A percentile compares a stretch with the other conserved stretches of the same genome.
Conservation (phyloP, 106 monocot species). For the Acorus calamus region DNA sequence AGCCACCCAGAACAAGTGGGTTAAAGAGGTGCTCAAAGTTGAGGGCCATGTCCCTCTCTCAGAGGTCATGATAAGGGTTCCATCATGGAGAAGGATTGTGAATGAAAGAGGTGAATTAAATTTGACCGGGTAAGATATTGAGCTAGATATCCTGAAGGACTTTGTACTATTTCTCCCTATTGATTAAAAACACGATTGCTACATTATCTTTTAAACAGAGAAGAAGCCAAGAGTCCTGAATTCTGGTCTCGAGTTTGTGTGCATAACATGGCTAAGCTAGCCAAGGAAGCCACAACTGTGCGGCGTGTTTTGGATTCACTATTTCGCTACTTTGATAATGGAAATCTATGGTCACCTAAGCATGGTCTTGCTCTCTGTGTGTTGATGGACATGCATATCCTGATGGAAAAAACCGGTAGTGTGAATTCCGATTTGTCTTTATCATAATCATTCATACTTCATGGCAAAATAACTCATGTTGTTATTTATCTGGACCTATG, state of each 20-base stretch:
- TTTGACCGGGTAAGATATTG: constrained; percentile 38
- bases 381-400: constrained; percentile 51
- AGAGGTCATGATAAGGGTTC: constrained; percentile 32
- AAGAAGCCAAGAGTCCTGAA: constrained; percentile 50
- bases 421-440: background rate
- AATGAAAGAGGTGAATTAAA: constrained; percentile 50
- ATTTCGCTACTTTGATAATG: constrained; percentile 78
- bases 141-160: background rate
- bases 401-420: constrained; percentile 75
- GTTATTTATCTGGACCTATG: background rate
- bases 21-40: constrained; percentile 64
- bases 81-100: constrained; percentile 67
- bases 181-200: background rate
- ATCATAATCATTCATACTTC: background rate
- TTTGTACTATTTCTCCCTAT: background rate
- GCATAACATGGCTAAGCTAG: constrained; percentile 80
- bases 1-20: constrained; percentile 39
- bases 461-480: background rate
- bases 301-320: constrained; percentile 69
- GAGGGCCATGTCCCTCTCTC: constrained; percentile 44
- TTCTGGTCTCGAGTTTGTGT: constrained; percentile 92
- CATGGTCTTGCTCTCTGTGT: constrained; percentile 62
- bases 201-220: constrained; percentile 27
- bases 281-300: constrained; percentile 82
- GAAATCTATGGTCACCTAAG: constrained; percentile 53